Base-by-base conservation (phyloP, 495 filamentous ascomycete genomes). In the Immersiella caudata region DNA sequence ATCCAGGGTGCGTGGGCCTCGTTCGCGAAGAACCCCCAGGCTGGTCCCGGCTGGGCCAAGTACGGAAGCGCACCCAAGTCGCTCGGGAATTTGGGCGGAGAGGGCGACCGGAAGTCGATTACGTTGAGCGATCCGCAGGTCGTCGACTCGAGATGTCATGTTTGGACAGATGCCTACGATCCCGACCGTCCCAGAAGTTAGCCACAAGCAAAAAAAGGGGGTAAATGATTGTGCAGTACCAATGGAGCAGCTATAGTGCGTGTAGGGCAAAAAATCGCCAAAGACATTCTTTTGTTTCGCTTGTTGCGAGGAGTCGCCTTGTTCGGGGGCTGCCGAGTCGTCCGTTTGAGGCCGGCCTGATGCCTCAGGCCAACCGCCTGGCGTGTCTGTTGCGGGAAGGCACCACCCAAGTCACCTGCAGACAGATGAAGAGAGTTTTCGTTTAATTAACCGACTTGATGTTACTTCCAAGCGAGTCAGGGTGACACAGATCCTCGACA, bases 131-230 rank as follows among this genome's bases (percentile, higher is more conserved):
- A 66, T 21, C 64, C 64, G 14, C 21, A 20, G 14, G 64, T 66
- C 11, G 64, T 66, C 12, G 64, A 66, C 8, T 46, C 33, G 24
- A 49, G 64, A 0, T 66, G 64, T 51, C 55, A 16, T 20, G 64
- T 66, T 7, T 66, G 36, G 25, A 29, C 33, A n/a, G 55, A 66
- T 6, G 64, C 56, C 26, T 66, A 66, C 26, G 64, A 66, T 29
- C 64, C 64, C 0, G 49, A 66, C 22, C 29, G 55, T 6, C 63
- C 59, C 40, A 46, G 11, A 14, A 46, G 40, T 46, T 46, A 46
- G 40, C 40, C 33, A 12, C 12, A 36, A 36, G 33, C 33, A 36
- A 36, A 12, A 12, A 36, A 12, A 5, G 33, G 12, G 33, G 33
- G 33, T 12, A 12, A 36, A 36, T 5, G 33, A 36, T 33, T 33